A percentile compares a stretch with the other conserved stretches of the same genome.
phyloP scores from a whole-genome alignment of 2,329 filamentous ascomycete genomes.

The Gnomoniopsis sp. region DNA sequence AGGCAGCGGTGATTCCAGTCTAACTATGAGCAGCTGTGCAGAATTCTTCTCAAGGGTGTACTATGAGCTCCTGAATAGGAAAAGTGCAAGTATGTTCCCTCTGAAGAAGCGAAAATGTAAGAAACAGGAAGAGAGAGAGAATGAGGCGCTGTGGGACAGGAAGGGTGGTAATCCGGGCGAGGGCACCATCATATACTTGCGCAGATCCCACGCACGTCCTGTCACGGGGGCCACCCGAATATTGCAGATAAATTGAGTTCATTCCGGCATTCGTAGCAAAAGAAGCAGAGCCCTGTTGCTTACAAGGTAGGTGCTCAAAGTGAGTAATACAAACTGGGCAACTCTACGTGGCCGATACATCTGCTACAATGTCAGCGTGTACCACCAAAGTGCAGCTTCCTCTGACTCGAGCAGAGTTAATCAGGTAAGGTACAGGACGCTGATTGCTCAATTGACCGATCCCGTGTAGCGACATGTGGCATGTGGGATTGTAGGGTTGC shows the following conservation, averaged over 20 bases:
- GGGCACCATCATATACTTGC: constrained; percentile 14
- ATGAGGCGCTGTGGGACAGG: constrained; percentile 11
- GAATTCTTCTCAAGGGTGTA: not conserved
- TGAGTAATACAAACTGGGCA: constrained; percentile 4
- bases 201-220: constrained; percentile 4
- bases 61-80: not conserved
- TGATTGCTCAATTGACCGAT: constrained; percentile 7
- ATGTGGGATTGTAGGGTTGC: not conserved
- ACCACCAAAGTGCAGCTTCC: constrained; percentile 4
- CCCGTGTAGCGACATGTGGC: constrained; percentile 1
- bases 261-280: not conserved
- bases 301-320: constrained; percentile 1
- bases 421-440: not conserved
- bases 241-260: constrained; percentile 4
- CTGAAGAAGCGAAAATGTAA: not conserved
- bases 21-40: not conserved
- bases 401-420: constrained; percentile 9
- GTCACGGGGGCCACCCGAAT: not conserved
- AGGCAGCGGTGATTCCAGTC: not conserved
- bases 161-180: constrained; percentile 1
- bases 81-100: not conserved
- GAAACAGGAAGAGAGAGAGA: constrained; percentile 1
- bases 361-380: constrained; percentile 9
- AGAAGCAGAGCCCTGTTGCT: constrained; percentile 5
- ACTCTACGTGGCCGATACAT: constrained; percentile 6